A percentile compares a stretch with the other conserved stretches of the same genome.
Conservation (phyloP, 1,284 basidiomycete species). For the Farysia itapuensis region DNA sequence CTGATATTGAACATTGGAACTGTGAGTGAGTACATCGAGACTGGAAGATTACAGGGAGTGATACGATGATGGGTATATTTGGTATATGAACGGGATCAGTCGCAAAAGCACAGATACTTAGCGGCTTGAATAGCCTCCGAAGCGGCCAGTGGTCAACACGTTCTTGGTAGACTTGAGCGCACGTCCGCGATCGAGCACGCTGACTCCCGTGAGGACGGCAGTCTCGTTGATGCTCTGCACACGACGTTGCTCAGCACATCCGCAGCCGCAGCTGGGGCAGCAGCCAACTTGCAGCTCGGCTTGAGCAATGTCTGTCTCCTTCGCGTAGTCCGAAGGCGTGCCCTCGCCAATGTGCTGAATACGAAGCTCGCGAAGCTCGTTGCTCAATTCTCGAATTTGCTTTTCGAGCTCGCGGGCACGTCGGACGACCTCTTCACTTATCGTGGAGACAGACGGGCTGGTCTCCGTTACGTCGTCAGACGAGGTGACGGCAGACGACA, state of each 20-base stretch:
- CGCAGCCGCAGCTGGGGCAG: conserved; percentile 38
- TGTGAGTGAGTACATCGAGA: too few relatives aligned
- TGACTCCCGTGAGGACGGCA: conserved; percentile 42
- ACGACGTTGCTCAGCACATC: conserved; percentile 39
- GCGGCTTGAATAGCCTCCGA: conserved; percentile 40
- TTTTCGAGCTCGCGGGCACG: conserved; percentile 37
- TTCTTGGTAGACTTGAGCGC: conserved; percentile 37
- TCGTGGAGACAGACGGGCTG: background rate
- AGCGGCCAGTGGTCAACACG: conserved; percentile 34
- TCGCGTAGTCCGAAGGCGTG: conserved; percentile 9
- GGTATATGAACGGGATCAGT: background rate
- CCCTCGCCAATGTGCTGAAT: conserved; percentile 25
- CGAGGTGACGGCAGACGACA: conserved; percentile 4
- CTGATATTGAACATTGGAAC: too few relatives aligned
- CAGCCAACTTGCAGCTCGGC: conserved; percentile 1
- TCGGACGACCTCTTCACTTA: conserved; percentile 25
- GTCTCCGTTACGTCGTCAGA: conserved; percentile 3
- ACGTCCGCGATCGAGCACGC: conserved; percentile 39
- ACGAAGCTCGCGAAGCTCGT: conserved; percentile 32
- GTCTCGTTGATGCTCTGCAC: conserved; percentile 46
- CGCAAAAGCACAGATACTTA: conserved; percentile 1
- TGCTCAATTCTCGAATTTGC: conserved; percentile 32
- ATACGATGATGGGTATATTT: conserved; percentile 2
- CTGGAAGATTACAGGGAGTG: too few relatives aligned
- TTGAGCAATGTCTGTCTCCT: conserved; percentile 2